phyloP scores from a whole-genome alignment of 179 eudicot genomes.

The Patellifolia procumbens region DNA sequence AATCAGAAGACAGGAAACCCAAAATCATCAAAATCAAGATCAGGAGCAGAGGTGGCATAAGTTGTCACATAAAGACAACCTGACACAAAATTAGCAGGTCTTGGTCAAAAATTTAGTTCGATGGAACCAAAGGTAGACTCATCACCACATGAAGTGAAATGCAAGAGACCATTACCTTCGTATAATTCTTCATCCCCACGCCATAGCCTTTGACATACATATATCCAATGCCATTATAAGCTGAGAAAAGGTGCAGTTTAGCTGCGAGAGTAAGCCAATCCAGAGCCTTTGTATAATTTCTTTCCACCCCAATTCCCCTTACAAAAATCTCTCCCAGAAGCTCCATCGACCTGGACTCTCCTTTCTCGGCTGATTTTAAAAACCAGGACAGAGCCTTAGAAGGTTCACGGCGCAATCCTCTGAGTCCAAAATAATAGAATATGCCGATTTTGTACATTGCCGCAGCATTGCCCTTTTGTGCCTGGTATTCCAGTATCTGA shows the following conservation, averaged over 20 bases:
- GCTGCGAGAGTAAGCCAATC: conserved; percentile 92
- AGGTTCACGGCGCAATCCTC: conserved; percentile 89
- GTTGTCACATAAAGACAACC: too few relatives aligned
- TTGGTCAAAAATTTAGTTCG: too few relatives aligned
- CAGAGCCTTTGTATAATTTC: conserved; percentile 80
- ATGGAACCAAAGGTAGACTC: neutral
- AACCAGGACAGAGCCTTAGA: conserved; percentile 83
- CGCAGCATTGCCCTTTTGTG: conserved; percentile 84
- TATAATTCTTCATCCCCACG: conserved; percentile 80
- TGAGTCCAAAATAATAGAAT: conserved; percentile 84
- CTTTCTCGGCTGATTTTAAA: conserved; percentile 83
- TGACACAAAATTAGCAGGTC: too few relatives aligned
- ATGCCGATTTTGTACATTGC: conserved; percentile 94
- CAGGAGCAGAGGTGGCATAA: too few relatives aligned
- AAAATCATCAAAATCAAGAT: neutral
- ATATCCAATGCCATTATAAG: conserved; percentile 97
- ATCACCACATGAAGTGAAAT: neutral
- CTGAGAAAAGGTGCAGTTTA: conserved; percentile 78
- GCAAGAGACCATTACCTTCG: conserved; percentile 54
- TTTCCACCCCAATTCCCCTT: conserved; percentile 85
- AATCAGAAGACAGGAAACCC: neutral
- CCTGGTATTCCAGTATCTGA: conserved; percentile 92
- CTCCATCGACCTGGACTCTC: conserved; percentile 95
- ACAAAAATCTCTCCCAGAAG: conserved; percentile 93
- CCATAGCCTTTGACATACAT: conserved; percentile 93